A percentile compares a stretch with the other conserved stretches of the same genome.
These are phyloP conservation scores for Coriaria nepalensis DNA, from an alignment of 306 rosid genomes.

Conservation along the genomic window DNA sequence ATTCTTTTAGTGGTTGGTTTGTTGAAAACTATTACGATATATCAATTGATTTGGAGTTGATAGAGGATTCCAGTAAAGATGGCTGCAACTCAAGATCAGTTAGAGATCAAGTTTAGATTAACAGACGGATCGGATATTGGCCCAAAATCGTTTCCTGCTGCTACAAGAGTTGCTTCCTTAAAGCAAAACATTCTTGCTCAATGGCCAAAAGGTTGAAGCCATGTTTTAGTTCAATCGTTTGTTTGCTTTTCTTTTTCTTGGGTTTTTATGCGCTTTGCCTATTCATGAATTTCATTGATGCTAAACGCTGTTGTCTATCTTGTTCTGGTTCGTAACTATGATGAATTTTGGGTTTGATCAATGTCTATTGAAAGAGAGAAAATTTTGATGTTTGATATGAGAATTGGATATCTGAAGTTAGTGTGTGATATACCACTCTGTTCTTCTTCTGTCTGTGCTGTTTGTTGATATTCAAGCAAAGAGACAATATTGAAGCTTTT, in stretches of 20 bases:
- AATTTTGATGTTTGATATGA: too few relatives aligned
- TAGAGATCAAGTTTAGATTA: constrained; percentile 74
- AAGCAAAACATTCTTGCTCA: constrained; percentile 74
- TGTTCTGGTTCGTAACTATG: too few relatives aligned
- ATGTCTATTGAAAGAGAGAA: too few relatives aligned
- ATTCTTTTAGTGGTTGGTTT: background rate
- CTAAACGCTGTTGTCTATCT: too few relatives aligned
- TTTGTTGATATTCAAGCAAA: too few relatives aligned
- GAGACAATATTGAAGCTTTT: too few relatives aligned
- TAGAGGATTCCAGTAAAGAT: constrained; percentile 16
- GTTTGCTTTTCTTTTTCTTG: background rate
- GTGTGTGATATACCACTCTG: too few relatives aligned
- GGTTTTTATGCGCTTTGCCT: background rate
- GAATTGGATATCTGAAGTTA: too few relatives aligned
- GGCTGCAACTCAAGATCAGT: constrained; percentile 63
- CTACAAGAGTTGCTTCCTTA: constrained; percentile 58
- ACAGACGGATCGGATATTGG: constrained; percentile 87
- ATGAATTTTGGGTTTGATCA: too few relatives aligned
- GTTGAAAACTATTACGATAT: background rate
- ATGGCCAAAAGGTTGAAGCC: constrained; percentile 77
- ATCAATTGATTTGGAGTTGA: constrained; percentile 5
- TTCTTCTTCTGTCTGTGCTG: too few relatives aligned
- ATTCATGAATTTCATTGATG: too few relatives aligned
- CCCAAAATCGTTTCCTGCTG: constrained; percentile 62
- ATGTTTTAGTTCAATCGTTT: constrained; percentile 1